Base-by-base conservation (phyloP, 768 basidiomycete genomes). In the Agrocybe pediades region DNA sequence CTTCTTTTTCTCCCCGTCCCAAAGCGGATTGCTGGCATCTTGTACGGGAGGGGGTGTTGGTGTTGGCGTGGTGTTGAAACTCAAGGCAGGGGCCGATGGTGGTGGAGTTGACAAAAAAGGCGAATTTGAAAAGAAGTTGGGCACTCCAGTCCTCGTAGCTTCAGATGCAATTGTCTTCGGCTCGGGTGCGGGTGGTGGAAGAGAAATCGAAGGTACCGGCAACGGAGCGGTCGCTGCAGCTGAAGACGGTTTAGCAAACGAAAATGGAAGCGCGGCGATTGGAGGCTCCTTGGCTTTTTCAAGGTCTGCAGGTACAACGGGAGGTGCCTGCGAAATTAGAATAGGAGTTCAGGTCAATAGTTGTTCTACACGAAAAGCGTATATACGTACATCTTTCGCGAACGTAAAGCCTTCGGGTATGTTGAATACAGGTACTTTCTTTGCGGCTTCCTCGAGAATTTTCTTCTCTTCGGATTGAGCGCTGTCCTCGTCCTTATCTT, bases 381-480 rank as follows among this genome's bases (percentile, higher is more conserved):
- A n/a, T n/a, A n/a, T 20, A 60, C 71, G 51, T 51, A 69, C 68
- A 43, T 66, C 64, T 60, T 84, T 82, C 5, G 84, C 80, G 60
- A 92, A 90, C 41, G 75, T 83, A 68, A 92, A 91, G 6, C 79
- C 82, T 49, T 74, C 68, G 17, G 87, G 82, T 33, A 85, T 73
- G 36, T 84, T 74, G 65, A 87, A 90, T 4, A 73, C 68, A 1
- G 86, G 86, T 9, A 68, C 73, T 54, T 73, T 79, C 64, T 78
- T 80, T 9, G 80, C 77, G 6, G 81, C 81, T 59, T 82, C 82
- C 49, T 86, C 82, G 13, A 84, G 66, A 51, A 67, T 68, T 41
- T 75, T 71, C 33, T 69, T 68, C 53, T 85, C 82, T 57, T 73
- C 74, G 13, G 33, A 4, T 56, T 64, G 66, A 36, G 71, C 68